Percentiles rank a stretch among this genome's conserved stretches.
Evolutionary conservation across 768 basidiomycete species (phyloP).

Genomic region (Phanerochaete sordida): DNA sequence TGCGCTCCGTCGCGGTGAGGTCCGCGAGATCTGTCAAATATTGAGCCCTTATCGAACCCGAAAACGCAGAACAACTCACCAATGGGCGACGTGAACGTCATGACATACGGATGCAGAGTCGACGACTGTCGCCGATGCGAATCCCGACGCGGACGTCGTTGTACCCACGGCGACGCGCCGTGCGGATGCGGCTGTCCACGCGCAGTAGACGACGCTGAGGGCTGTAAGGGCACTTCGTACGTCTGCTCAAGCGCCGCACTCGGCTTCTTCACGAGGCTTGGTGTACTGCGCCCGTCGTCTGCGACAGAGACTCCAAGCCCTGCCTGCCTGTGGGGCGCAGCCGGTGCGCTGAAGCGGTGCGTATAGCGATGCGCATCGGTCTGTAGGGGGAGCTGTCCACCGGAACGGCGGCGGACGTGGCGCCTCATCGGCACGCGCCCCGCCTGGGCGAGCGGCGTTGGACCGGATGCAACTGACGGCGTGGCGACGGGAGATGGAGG

Average conservation of each 20-base stretch:
- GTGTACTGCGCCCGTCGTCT: not conserved
- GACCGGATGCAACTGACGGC: not conserved
- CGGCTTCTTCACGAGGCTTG: not conserved
- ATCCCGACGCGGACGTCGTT: not conserved
- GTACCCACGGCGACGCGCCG: no score
- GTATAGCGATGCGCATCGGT: not conserved
- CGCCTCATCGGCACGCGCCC: conserved; percentile 2
- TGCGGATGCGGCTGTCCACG: not conserved
- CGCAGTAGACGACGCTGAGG: not conserved
- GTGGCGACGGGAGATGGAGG: not conserved
- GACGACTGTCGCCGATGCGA: conserved; percentile 8
- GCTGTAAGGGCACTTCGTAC: not conserved
- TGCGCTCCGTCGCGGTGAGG: conserved; percentile 11
- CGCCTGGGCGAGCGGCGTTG: not conserved
- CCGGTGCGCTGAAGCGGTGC: conserved; percentile 1
- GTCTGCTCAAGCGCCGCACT: not conserved
- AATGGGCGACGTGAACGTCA: conserved; percentile 37
- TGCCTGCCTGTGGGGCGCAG: not conserved
- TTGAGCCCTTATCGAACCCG: not conserved
- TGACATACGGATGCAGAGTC: conserved; percentile 30
- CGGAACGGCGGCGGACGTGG: conserved; percentile 6
- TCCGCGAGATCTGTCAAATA: conserved; percentile 22
- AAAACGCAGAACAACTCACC: conserved; percentile 18
- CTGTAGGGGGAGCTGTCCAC: not conserved
- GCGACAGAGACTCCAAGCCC: not conserved